Conservation (phyloP, 805 yeast species). For the Cephaloascus albidus region DNA sequence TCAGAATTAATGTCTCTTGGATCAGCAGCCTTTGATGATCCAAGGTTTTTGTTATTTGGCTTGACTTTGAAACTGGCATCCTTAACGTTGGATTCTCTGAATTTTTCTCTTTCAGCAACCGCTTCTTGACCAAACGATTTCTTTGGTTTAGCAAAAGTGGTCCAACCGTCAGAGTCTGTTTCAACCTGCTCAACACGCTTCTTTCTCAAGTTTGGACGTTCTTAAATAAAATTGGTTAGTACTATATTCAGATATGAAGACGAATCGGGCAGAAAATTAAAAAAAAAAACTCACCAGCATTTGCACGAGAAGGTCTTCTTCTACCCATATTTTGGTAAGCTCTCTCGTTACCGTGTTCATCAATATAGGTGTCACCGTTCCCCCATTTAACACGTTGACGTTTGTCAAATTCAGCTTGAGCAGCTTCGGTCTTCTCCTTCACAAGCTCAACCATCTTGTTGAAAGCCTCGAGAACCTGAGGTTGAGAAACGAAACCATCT, state of each 20-base stretch:
- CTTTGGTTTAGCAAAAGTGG: constrained; percentile 43
- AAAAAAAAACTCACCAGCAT: constrained; percentile 10
- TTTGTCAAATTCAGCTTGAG: constrained; percentile 18
- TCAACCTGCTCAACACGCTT: constrained; percentile 38
- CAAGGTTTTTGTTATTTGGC: constrained; percentile 68
- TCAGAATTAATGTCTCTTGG: constrained; percentile 64
- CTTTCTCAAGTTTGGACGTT: constrained; percentile 47
- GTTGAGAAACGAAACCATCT: constrained; percentile 49
- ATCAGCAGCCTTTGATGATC: constrained; percentile 67
- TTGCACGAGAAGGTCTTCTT: constrained; percentile 53
- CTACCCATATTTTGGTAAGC: constrained; percentile 37
- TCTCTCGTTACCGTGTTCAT: constrained; percentile 34
- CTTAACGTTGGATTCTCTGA: constrained; percentile 39
- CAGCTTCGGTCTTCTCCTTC: constrained; percentile 32
- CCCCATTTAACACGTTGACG: constrained; percentile 17
- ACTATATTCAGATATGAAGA: constrained; percentile 12
- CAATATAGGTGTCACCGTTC: constrained; percentile 36
- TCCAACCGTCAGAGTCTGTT: constrained; percentile 81
- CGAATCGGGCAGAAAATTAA: background rate
- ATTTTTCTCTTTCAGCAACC: constrained; percentile 33
- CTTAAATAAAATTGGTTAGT: constrained; percentile 11
- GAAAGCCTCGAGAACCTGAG: constrained; percentile 57
- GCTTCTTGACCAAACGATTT: constrained; percentile 42
- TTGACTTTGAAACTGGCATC: constrained; percentile 39
- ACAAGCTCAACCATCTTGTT: constrained; percentile 59